Percentiles rank a stretch among this genome's conserved stretches.
These are phyloP conservation scores for Xylaria cubensis DNA, from an alignment of 495 filamentous ascomycete species.

Conservation along the genomic window DNA sequence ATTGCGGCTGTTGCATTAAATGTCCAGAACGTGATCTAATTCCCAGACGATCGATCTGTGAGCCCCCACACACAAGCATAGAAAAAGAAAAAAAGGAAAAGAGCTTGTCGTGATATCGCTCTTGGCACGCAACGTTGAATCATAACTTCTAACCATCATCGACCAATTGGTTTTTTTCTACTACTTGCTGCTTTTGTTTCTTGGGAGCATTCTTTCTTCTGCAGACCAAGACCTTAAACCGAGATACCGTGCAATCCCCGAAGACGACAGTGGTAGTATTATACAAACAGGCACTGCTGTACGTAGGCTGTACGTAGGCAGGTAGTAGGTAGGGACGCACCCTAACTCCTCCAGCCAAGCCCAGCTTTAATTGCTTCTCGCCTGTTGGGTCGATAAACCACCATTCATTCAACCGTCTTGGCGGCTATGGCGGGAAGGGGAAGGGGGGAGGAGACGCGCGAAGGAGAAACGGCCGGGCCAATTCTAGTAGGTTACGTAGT, in stretches of 20 bases:
- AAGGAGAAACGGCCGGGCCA: not conserved
- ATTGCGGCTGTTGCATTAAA: not conserved
- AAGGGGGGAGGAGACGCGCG: not conserved
- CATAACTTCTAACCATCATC: not conserved
- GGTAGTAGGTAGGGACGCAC: not conserved
- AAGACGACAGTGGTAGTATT: not conserved
- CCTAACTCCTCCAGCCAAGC: not conserved
- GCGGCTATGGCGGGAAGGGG: slow-evolving; percentile 13
- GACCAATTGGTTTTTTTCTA: not conserved
- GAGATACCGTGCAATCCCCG: not conserved
- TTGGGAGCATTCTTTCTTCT: not conserved
- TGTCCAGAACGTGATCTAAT: not conserved
- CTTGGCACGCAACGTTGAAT: not conserved
- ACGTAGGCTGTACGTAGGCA: not conserved
- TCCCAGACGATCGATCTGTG: not conserved
- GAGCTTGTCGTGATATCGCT: not conserved
- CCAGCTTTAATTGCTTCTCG: not conserved
- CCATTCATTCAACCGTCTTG: slow-evolving; percentile 23
- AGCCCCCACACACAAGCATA: not conserved
- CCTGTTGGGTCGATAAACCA: not conserved
- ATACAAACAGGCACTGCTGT: too few relatives aligned
- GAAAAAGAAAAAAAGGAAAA: not conserved
- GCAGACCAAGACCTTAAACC: not conserved
- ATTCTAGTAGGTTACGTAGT: slow-evolving; percentile 11
- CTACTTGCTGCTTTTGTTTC: not conserved